phyloP scores from a whole-genome alignment of 129 eudicot species.

The Flaveria trinervia region DNA sequence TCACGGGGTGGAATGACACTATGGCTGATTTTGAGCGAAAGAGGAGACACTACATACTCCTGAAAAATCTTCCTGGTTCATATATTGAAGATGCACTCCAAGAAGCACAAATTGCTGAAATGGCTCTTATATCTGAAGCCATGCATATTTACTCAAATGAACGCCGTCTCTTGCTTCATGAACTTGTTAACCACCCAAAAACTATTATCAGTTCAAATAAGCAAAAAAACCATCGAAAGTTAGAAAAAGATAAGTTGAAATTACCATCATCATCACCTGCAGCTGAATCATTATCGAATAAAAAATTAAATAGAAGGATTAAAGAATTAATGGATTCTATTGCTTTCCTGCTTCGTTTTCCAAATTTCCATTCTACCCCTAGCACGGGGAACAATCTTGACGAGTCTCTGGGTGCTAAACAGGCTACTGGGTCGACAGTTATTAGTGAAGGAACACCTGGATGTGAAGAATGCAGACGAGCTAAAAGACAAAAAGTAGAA shows the following conservation, averaged over 20 bases:
- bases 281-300: conserved; percentile 29
- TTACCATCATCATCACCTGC: conserved; percentile 31
- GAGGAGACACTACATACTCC: conserved; percentile 67
- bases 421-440: conserved; percentile 40
- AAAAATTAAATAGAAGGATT: conserved; percentile 36
- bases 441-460: conserved; percentile 75
- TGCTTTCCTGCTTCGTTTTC: conserved; percentile 56
- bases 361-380: conserved; percentile 39
- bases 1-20: conserved; percentile 60
- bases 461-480: conserved; percentile 92
- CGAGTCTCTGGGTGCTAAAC: conserved; percentile 52
- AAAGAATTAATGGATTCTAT: conserved; percentile 72
- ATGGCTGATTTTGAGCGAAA: conserved; percentile 52
- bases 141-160: conserved; percentile 79
- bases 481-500: conserved; percentile 77
- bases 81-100: conserved; percentile 62
- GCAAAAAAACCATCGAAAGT: conserved; percentile 31
- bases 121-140: conserved; percentile 49
- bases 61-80: conserved; percentile 74
- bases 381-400: conserved; percentile 45
- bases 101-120: conserved; percentile 62
- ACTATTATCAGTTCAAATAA: conserved; percentile 16
- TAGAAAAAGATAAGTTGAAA: conserved; percentile 42
- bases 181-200: conserved; percentile 33
- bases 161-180: conserved; percentile 70